phyloP scores from a whole-genome alignment of 2,329 filamentous ascomycete genomes.

The Aaosphaeria pasadenensis region DNA sequence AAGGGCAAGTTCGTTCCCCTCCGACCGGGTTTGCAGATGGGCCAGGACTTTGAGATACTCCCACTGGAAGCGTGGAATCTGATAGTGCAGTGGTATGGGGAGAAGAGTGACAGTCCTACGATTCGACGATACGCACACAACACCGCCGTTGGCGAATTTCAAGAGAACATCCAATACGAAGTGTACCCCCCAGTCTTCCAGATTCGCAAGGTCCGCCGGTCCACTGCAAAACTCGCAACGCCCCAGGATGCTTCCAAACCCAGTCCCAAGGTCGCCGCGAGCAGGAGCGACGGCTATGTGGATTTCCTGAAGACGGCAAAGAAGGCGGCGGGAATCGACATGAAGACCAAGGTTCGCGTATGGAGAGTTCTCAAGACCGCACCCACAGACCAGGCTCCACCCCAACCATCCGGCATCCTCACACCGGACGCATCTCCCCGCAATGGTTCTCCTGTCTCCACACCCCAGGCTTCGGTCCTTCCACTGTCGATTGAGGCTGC shows the following conservation, averaged over 20 bases:
- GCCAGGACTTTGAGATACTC: constrained; percentile 74
- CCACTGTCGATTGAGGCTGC: constrained; percentile 60
- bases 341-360: constrained; percentile 71
- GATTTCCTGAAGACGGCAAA: constrained; percentile 78
- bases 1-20: constrained; percentile 66
- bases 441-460: constrained; percentile 44
- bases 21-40: constrained; percentile 60
- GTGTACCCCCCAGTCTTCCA: constrained; percentile 81
- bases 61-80: constrained; percentile 78
- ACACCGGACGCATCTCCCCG: constrained; percentile 47
- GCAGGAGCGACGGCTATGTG: constrained; percentile 66
- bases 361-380: constrained; percentile 61
- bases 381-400: constrained; percentile 31
- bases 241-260: constrained; percentile 60
- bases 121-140: constrained; percentile 78
- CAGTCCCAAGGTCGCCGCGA: constrained; percentile 67
- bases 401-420: constrained; percentile 36
- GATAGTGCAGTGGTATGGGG: constrained; percentile 77
- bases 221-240: constrained; percentile 46
- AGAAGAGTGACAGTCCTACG: constrained; percentile 65
- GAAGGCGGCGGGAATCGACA: constrained; percentile 61
- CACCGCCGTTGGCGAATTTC: constrained; percentile 57
- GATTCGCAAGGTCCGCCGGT: constrained; percentile 71
- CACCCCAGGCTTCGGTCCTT: constrained; percentile 43
- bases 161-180: constrained; percentile 74